phyloP scores from a whole-genome alignment of 2,329 filamentous ascomycete species.

The Chrysosporium keratinophilum region DNA sequence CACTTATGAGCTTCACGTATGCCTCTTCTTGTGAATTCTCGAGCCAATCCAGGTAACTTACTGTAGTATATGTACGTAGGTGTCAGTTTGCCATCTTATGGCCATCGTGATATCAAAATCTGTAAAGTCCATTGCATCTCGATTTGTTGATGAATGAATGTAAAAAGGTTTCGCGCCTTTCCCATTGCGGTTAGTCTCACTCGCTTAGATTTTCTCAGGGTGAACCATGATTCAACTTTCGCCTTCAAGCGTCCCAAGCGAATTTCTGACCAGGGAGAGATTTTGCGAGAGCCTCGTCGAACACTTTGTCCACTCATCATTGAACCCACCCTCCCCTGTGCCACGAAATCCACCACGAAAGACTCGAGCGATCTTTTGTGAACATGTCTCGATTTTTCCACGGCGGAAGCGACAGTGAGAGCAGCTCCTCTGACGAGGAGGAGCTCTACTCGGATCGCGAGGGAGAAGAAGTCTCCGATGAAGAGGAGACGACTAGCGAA shows the following conservation, averaged over 20 bases:
- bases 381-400: constrained; percentile 97
- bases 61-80: too few species aligned
- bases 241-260: constrained; percentile 4
- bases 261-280: constrained; percentile 2
- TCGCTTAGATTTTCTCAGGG: constrained; percentile 37
- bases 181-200: constrained; percentile 17
- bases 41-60: not conserved
- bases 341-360: not conserved
- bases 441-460: constrained; percentile 78
- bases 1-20: not conserved
- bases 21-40: not conserved
- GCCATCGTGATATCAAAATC: too few species aligned
- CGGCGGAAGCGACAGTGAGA: constrained; percentile 92
- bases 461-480: constrained; percentile 46
- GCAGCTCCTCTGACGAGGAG: constrained; percentile 87
- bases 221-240: constrained; percentile 13
- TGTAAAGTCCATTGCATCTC: too few species aligned
- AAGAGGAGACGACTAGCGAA: constrained; percentile 47
- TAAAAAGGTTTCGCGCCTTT: constrained; percentile 4
- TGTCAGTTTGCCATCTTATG: too few species aligned
- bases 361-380: constrained; percentile 20
- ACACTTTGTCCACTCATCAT: not conserved
- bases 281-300: constrained; percentile 5
- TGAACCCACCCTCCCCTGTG: not conserved
- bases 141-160: too few species aligned